Evolutionary conservation across 2,329 filamentous ascomycete species (phyloP).

Genomic region (Venturia nashicola): DNA sequence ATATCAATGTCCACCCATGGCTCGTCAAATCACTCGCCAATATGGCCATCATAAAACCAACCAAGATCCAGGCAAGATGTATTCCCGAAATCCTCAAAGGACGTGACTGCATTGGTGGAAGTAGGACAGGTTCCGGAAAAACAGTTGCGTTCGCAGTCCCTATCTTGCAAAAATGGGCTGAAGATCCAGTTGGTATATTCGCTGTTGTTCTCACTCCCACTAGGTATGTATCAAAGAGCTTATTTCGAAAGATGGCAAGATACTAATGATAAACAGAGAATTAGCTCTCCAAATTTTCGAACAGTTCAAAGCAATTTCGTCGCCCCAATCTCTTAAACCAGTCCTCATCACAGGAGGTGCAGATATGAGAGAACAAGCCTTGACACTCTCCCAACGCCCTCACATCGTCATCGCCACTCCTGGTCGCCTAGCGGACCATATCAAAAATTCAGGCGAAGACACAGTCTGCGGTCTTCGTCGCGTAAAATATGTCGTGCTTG

Average conservation of each 20-base stretch:
- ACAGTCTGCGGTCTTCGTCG: slow-evolving; percentile 71
- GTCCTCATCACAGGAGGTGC: slow-evolving; percentile 84
- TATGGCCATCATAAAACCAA: slow-evolving; percentile 78
- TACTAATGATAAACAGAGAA: slow-evolving; percentile 41
- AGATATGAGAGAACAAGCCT: slow-evolving; percentile 85
- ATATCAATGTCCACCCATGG: slow-evolving; percentile 70
- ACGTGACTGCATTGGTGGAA: slow-evolving; percentile 88
- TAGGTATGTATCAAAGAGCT: slow-evolving; percentile 34
- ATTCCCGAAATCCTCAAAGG: slow-evolving; percentile 89
- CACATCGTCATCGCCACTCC: slow-evolving; percentile 93
- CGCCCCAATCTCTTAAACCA: slow-evolving; percentile 75
- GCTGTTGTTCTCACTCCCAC: slow-evolving; percentile 83
- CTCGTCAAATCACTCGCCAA: slow-evolving; percentile 65
- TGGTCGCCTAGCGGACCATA: slow-evolving; percentile 84
- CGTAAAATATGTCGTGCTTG: slow-evolving; percentile 77
- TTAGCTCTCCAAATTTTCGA: slow-evolving; percentile 93
- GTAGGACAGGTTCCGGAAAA: slow-evolving; percentile 91
- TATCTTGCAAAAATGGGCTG: slow-evolving; percentile 84
- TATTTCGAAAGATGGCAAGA: neutral
- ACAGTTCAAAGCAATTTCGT: slow-evolving; percentile 86
- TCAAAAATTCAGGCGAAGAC: slow-evolving; percentile 80
- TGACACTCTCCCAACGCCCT: slow-evolving; percentile 67
- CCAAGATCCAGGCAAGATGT: slow-evolving; percentile 81
- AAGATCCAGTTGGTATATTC: slow-evolving; percentile 86
- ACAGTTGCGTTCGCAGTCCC: slow-evolving; percentile 92